Conservation (phyloP, 306 rosid species). For the Trifolium dubium region DNA sequence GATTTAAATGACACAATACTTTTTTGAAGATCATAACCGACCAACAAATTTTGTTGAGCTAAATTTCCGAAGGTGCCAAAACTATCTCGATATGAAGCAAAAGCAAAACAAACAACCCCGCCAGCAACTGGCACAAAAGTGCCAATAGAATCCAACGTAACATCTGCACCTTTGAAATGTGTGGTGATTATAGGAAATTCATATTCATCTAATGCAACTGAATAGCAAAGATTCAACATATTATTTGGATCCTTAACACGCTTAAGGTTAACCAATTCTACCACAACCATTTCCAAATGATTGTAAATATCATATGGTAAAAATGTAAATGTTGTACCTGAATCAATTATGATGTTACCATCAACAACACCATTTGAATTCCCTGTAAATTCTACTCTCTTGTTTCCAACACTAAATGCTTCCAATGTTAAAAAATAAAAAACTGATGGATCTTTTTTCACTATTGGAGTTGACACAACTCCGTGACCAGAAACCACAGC, state of each 20-base stretch:
- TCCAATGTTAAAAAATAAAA: conserved; percentile 23
- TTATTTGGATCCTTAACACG: conserved; percentile 14
- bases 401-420: conserved; percentile 28
- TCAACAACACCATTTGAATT: not conserved
- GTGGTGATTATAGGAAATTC: conserved; percentile 29
- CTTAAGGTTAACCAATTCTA: not conserved
- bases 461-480: conserved; percentile 32
- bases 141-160: conserved; percentile 33
- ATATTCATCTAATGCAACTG: not conserved
- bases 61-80: conserved; percentile 53
- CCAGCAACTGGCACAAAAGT: conserved; percentile 41
- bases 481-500: conserved; percentile 38
- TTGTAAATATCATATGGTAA: conserved; percentile 37
- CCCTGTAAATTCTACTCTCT: not conserved
- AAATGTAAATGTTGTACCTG: conserved; percentile 41
- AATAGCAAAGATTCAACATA: conserved; percentile 31
- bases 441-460: not conserved
- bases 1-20: conserved; percentile 53
- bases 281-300: conserved; percentile 36
- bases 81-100: not conserved
- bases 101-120: conserved; percentile 51
- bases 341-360: conserved; percentile 47
- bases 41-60: conserved; percentile 52
- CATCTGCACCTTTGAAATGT: conserved; percentile 52
- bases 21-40: conserved; percentile 56